A percentile compares a stretch with the other conserved stretches of the same genome.
These are phyloP conservation scores for Prunella vulgaris DNA, from an alignment of 257 asterid genomes.

Conservation along the genomic window DNA sequence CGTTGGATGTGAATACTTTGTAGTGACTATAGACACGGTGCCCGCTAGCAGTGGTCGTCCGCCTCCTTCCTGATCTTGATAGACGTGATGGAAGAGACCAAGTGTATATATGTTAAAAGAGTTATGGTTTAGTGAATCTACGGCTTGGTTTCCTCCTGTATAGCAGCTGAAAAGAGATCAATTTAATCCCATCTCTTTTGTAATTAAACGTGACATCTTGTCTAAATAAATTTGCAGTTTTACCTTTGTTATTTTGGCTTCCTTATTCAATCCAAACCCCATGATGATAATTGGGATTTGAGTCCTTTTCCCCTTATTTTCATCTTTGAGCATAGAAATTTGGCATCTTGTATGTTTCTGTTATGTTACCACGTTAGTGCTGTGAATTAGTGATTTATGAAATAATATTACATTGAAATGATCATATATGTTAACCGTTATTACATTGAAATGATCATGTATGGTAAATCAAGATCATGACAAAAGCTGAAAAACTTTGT, in stretches of 20 bases:
- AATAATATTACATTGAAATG: no score
- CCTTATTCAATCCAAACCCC: no score
- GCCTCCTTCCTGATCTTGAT: conserved; percentile 74
- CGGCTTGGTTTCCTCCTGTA: conserved; percentile 29
- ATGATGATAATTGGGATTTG: not conserved
- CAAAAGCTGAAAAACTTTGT: not conserved
- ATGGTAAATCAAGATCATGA: not conserved
- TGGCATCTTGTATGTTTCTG: no score
- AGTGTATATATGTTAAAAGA: conserved; percentile 34
- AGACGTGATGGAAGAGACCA: conserved; percentile 74
- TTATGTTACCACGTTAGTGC: no score
- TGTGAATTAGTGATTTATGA: no score
- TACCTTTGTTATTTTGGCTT: no score
- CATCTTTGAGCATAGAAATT: no score
- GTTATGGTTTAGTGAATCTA: conserved; percentile 18
- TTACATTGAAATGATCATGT: no score
- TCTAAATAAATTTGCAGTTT: not conserved
- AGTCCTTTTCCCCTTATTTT: no score
- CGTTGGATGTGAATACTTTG: conserved; percentile 74
- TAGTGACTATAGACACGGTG: conserved; percentile 68
- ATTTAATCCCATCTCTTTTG: conserved; percentile 27
- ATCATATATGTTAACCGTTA: no score
- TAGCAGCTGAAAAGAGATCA: not conserved
- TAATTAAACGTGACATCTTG: conserved; percentile 15
- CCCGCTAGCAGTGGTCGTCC: conserved; percentile 48